These are phyloP conservation scores for Austroboletus novae-zelandiae DNA, from an alignment of 1,284 basidiomycete species.

Conservation along the genomic window DNA sequence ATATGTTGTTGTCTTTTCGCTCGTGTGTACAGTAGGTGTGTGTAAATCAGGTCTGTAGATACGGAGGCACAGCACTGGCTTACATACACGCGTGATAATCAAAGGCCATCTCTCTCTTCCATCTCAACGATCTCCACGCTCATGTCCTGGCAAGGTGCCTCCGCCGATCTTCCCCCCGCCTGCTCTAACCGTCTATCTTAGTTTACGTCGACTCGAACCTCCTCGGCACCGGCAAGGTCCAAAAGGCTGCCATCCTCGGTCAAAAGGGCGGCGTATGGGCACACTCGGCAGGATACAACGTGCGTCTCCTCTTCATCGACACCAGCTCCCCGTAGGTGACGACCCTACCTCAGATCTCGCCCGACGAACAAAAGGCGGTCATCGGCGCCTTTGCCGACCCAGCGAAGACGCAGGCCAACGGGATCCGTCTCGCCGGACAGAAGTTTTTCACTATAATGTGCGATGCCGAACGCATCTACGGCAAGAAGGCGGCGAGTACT, in stretches of 20 bases:
- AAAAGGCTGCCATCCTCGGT: conserved; percentile 84
- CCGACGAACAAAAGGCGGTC: conserved; percentile 75
- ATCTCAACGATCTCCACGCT: conserved; percentile 7
- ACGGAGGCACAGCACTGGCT: conserved; percentile 18
- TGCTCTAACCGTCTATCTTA: conserved; percentile 30
- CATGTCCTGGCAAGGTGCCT: conserved; percentile 34
- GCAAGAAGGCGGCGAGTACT: conserved; percentile 74
- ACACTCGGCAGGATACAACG: conserved; percentile 58
- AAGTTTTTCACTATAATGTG: conserved; percentile 82
- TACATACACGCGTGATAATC: conserved; percentile 34
- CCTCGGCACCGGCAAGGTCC: conserved; percentile 73
- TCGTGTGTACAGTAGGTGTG: neutral
- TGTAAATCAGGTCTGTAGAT: neutral
- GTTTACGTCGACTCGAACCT: conserved; percentile 90
- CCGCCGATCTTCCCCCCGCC: neutral
- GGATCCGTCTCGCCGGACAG: conserved; percentile 67
- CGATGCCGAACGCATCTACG: conserved; percentile 65
- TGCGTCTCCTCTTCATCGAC: neutral
- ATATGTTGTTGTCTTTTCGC: neutral
- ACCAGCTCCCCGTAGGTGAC: neutral
- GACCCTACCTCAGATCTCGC: conserved; percentile 52
- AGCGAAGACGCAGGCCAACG: conserved; percentile 48
- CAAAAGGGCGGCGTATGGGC: conserved; percentile 90
- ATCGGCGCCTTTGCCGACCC: conserved; percentile 53
- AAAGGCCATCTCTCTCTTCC: conserved; percentile 23